Base-by-base conservation (phyloP, 148 eudicot genomes). In the Gaultheria prostrata region DNA sequence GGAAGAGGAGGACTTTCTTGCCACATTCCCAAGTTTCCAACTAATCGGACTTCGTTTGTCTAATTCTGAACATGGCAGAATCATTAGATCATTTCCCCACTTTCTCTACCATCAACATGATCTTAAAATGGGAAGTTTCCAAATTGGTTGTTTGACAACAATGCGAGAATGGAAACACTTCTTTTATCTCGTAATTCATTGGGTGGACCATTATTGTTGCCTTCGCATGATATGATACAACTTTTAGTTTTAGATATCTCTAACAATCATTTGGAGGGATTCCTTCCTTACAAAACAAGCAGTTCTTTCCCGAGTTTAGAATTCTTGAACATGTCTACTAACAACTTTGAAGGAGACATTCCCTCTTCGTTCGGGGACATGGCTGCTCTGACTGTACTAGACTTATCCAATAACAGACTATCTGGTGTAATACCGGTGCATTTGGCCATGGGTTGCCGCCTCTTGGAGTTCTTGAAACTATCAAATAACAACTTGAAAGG, bases 31-130 rank as follows among this genome's bases (percentile, higher is more conserved):
- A 12, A 75, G 26, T 6, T 85, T 85, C 10, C 86, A 81, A 57
- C 45, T 85, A 24, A 48, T 80, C 30, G 80, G 61, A 12, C 13
- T 80, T 0, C 13, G 65, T 43, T 32, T 85, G 15, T 73, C 76
- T 1, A 61, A 81, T 28, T 46, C 26, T 46, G 8, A 28, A 28
- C 10, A 67, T 21, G 50, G 70, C 43, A 13, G 0, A 26, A 6
- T 4, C 4, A 11, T 26, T 18, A 12, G 11, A 30, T 48, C 18
- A 13, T 30, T 80, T 75, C 86, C 86, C 20, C 61, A 8, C 39
- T 85, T 85, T 21, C 83, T 85, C 30, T 26, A 14, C 33, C 26
- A 57, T 45, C 86, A 85, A 49, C 28, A 73, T 46, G 50, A 85
- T 21, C 49, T 85, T 18, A 8, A 43, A 20, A 4, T 53, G 20